phyloP scores from a whole-genome alignment of 2,329 filamentous ascomycete genomes.

The Setomelanomma holmii region DNA sequence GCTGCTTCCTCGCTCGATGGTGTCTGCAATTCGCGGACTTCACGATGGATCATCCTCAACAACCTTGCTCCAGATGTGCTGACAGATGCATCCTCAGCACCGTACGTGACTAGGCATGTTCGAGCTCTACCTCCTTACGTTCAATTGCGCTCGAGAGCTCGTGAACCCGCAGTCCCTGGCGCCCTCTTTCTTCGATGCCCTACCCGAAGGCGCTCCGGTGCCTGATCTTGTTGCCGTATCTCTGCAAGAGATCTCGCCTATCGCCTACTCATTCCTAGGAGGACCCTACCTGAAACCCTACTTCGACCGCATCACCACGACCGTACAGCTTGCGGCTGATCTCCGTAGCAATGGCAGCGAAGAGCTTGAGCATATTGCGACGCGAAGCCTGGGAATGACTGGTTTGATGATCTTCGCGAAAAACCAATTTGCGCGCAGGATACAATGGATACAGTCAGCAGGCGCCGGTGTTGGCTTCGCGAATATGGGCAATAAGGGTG shows the following conservation, averaged over 20 bases:
- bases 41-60: constrained; percentile 14
- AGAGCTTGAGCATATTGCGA: constrained; percentile 73
- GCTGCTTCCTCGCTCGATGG: background rate
- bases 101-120: constrained; percentile 50
- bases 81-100: constrained; percentile 23
- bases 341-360: constrained; percentile 49
- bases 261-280: constrained; percentile 84
- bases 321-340: constrained; percentile 72
- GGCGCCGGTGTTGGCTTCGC: constrained; percentile 84
- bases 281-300: constrained; percentile 80
- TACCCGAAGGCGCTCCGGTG: constrained; percentile 57
- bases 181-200: constrained; percentile 63
- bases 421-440: constrained; percentile 61
- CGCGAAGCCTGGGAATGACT: constrained; percentile 86
- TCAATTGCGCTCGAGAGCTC: constrained; percentile 81
- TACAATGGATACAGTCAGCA: constrained; percentile 75
- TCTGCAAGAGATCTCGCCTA: constrained; percentile 88
- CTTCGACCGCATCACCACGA: constrained; percentile 72
- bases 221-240: constrained; percentile 72
- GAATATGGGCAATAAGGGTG: constrained; percentile 96
- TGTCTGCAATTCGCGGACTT: background rate
- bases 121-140: constrained; percentile 81
- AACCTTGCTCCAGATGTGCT: constrained; percentile 22
- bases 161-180: constrained; percentile 76
- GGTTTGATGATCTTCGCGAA: constrained; percentile 84